phyloP scores from a whole-genome alignment of 345 rosid species.

The Barbarea vulgaris region DNA sequence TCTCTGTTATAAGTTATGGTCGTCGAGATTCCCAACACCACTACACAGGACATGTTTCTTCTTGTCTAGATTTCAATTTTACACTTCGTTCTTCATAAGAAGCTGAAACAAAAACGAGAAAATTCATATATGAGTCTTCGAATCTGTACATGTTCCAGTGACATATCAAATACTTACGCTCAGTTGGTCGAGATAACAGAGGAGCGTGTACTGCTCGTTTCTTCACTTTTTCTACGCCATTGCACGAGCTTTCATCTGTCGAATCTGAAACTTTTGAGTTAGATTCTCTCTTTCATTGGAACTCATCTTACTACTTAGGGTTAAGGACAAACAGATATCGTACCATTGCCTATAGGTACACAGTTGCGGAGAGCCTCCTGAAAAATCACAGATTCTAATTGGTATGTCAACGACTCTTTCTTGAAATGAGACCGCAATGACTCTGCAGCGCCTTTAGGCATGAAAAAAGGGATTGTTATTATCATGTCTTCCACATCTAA shows the following conservation, averaged over 20 bases:
- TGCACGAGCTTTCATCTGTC: constrained; percentile 48
- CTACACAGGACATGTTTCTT: constrained; percentile 24
- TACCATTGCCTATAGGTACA: constrained; percentile 54
- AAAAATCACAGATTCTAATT: constrained; percentile 70
- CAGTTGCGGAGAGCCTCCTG: constrained; percentile 68
- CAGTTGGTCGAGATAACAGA: constrained; percentile 73
- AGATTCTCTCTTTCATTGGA: constrained; percentile 17
- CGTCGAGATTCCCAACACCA: not conserved
- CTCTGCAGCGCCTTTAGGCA: constrained; percentile 56
- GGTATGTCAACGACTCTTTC: constrained; percentile 57
- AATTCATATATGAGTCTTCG: not conserved
- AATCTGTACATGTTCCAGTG: constrained; percentile 14
- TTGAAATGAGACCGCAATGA: constrained; percentile 65
- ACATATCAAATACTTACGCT: constrained; percentile 59
- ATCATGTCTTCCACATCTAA: constrained; percentile 4
- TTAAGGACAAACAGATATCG: constrained; percentile 18
- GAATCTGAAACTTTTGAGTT: not conserved
- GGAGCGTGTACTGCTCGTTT: constrained; percentile 65
- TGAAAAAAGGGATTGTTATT: constrained; percentile 15
- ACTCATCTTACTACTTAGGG: constrained; percentile 5
- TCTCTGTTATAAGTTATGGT: constrained; percentile 14
- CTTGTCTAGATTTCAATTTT: constrained; percentile 47
- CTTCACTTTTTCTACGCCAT: constrained; percentile 38
- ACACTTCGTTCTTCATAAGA: constrained; percentile 77
- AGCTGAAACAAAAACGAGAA: constrained; percentile 45